Conservation (phyloP, 176 grass and related monocot genomes). For the Microstegium vimineum region DNA sequence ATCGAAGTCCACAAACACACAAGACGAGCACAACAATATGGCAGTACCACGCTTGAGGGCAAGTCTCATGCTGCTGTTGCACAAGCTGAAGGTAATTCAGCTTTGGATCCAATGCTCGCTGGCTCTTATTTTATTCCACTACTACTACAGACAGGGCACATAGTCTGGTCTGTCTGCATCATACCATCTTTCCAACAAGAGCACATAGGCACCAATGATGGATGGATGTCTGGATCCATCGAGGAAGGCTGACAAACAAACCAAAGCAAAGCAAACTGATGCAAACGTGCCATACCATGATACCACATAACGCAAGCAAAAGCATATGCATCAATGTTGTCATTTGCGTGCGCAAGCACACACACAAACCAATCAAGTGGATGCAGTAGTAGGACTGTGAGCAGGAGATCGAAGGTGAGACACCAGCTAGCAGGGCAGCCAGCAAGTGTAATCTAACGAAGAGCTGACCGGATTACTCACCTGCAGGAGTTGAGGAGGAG, state of each 20-base stretch:
- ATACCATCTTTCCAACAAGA: not conserved
- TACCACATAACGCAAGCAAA: not conserved
- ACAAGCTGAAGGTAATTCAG: not conserved
- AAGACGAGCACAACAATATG: not conserved
- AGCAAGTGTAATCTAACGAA: not conserved
- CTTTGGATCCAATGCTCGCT: not conserved
- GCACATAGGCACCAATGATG: not conserved
- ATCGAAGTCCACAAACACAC: not conserved
- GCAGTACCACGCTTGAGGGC: not conserved
- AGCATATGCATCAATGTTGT: not conserved
- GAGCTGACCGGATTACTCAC: not conserved
- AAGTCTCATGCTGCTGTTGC: not conserved
- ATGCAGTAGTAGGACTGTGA: not conserved
- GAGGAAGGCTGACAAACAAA: not conserved
- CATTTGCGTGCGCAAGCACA: not conserved
- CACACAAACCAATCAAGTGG: not conserved
- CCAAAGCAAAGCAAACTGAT: not conserved
- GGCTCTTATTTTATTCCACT: not conserved
- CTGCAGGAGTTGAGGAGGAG: not conserved
- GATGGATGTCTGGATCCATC: not conserved
- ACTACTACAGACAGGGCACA: not conserved
- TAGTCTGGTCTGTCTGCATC: no score
- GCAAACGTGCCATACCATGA: not conserved
- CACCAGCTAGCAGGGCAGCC: not conserved
- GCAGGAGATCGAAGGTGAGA: not conserved